Evolutionary conservation across 139 green algal species (phyloP), one percentile per base, ranked within the genome.

Genomic region (Pseudopediastrum boryanum): DNA sequence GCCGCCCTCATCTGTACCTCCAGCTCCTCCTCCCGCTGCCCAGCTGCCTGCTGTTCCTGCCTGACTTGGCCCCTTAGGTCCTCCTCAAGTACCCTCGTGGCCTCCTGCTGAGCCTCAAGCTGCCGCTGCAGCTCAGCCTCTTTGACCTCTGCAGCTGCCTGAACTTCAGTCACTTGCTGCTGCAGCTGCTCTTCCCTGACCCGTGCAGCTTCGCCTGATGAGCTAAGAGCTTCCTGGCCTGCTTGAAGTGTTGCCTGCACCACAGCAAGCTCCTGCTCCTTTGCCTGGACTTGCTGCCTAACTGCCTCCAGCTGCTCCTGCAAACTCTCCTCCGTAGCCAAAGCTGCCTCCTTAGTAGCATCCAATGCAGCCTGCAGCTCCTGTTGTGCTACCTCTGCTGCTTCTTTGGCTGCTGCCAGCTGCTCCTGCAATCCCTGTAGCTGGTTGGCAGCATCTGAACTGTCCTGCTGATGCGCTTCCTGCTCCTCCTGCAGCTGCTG

Each of bases 31-130:
- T 64, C 50, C 2, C 62, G 41, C 2, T 44, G 59, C 27, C 7
- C 25, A 13, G 25, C 50, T 16, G 2, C 13, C n/a, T n/a, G 33
- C 23, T 85, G 52, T 58, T 74, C n/a, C n/a, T n/a, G n/a, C n/a
- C 48, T 9, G 43, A 77, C 39, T 43, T 77, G 31, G 31, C 38
- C 36, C 23, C 71, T 36, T n/a, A 86, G 59, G 33, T 38, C 36
- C 23, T 63, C 70, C 9, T 64, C 50, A 5, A 73, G 41, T 2
- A 46, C 74, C 27, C 7, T 25, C 27, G 25, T 64, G n/a, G 2
- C 13, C n/a, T n/a, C 41, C 23, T 85, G 52, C 72, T 74, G 39
- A n/a, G 36, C 54, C 36, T 54, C 78, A 16, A 83, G 38, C 36
- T 78, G 59, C 54, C 44, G 71, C 71, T 78, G 71, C 54, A 78